Conservation (phyloP, 2,329 filamentous ascomycete genomes). For the Aspergillus sp. region DNA sequence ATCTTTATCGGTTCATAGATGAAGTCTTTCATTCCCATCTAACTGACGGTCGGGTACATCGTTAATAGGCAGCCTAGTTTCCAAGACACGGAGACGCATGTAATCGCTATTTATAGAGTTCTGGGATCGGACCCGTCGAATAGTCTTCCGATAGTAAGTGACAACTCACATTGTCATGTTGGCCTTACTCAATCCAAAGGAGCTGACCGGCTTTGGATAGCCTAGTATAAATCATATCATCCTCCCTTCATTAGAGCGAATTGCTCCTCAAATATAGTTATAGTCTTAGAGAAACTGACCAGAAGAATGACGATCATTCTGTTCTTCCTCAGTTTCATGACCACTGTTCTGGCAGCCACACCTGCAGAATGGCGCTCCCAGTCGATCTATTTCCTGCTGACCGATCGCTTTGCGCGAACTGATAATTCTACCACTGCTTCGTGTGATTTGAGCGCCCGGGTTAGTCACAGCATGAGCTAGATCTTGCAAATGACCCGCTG, state of each 20-base stretch:
- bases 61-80: not conserved
- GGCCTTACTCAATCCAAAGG: not conserved
- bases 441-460: constrained; percentile 31
- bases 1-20: not conserved
- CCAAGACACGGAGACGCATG: constrained; percentile 13
- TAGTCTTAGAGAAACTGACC: not conserved
- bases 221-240: not conserved
- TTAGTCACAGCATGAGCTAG: constrained; percentile 7
- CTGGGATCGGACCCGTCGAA: not conserved
- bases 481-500: not conserved
- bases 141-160: not conserved
- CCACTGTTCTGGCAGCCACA: constrained; percentile 32
- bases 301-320: constrained; percentile 1
- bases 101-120: constrained; percentile 13
- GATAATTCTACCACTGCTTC: constrained; percentile 41
- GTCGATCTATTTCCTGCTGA: constrained; percentile 51
- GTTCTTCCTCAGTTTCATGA: constrained; percentile 23
- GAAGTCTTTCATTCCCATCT: not conserved
- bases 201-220: not conserved
- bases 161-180: constrained; percentile 1
- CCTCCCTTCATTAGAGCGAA: not conserved
- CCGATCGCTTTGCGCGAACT: constrained; percentile 48
- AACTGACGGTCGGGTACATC: not conserved
- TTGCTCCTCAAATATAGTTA: not conserved
- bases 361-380: constrained; percentile 44